phyloP scores from a whole-genome alignment of 345 rosid genomes.

The Carallia brachiata region DNA sequence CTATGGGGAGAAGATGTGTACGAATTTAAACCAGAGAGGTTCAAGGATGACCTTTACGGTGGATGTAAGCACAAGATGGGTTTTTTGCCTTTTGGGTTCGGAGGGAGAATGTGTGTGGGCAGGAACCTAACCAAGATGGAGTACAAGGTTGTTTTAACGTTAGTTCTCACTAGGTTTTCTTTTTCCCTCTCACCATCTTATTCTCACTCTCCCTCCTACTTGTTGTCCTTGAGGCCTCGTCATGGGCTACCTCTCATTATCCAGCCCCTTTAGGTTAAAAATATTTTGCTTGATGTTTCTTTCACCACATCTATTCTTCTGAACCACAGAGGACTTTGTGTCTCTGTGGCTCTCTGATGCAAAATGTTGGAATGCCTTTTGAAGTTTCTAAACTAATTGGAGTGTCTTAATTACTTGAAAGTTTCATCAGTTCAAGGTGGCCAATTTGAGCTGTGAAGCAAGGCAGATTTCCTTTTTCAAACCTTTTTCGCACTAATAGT shows the following conservation, averaged over 20 bases:
- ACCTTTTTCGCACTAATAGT: too few species aligned
- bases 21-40: slow-evolving; percentile 86
- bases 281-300: too few species aligned
- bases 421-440: too few species aligned
- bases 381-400: too few species aligned
- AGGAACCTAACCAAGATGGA: slow-evolving; percentile 70
- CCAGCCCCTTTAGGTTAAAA: slow-evolving; percentile 29
- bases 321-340: too few species aligned
- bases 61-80: slow-evolving; percentile 93
- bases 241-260: slow-evolving; percentile 69
- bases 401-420: too few species aligned
- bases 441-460: too few species aligned
- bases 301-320: too few species aligned
- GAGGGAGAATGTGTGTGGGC: slow-evolving; percentile 93
- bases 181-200: slow-evolving; percentile 63
- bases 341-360: too few species aligned
- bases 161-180: slow-evolving; percentile 64
- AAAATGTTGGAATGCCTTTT: too few species aligned
- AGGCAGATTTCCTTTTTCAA: too few species aligned
- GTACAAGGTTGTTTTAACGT: slow-evolving; percentile 65
- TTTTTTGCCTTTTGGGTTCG: slow-evolving; percentile 88
- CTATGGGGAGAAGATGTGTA: slow-evolving; percentile 80
- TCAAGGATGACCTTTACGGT: slow-evolving; percentile 51
- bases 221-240: slow-evolving; percentile 75
- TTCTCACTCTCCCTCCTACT: slow-evolving; percentile 59